Conservation (phyloP, 495 filamentous ascomycete species). For the Penicillium diatomitis region DNA sequence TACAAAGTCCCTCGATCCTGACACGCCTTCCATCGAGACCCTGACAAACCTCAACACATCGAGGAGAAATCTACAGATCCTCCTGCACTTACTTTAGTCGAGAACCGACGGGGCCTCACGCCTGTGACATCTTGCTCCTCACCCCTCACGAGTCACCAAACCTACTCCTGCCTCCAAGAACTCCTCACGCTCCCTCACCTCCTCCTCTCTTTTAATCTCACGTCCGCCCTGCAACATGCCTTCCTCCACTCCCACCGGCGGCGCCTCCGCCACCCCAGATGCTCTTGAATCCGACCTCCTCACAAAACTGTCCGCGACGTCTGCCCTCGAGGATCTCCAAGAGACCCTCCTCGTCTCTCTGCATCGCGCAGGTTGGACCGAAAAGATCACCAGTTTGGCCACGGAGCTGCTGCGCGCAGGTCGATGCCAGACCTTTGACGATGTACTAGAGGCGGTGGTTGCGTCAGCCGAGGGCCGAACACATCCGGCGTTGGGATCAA, state of each 20-base stretch:
- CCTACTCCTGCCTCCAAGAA: background rate
- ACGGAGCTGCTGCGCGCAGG: conserved; percentile 38
- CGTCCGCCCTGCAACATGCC: conserved; percentile 12
- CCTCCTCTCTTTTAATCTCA: background rate
- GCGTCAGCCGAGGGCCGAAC: conserved; percentile 31
- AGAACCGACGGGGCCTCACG: no score
- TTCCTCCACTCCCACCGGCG: conserved; percentile 17
- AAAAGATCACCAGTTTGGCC: conserved; percentile 29
- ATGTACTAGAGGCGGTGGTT: conserved; percentile 35
- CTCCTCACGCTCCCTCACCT: background rate
- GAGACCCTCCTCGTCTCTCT: conserved; percentile 32
- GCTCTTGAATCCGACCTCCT: conserved; percentile 40
- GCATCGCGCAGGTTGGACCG: conserved; percentile 36
- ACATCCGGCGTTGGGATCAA: conserved; percentile 22
- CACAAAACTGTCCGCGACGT: conserved; percentile 31
- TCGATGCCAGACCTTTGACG: conserved; percentile 40
- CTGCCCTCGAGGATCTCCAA: conserved; percentile 37
- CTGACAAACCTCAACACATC: no score
- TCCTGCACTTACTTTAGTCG: no score
- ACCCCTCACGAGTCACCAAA: no score
- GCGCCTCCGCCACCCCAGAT: conserved; percentile 18
- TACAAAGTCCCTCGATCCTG: no score
- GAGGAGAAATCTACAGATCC: no score
- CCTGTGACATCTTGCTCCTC: no score
- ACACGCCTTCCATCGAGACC: no score